phyloP scores from a whole-genome alignment of 2,329 filamentous ascomycete species.

The Rutstroemia sp. region DNA sequence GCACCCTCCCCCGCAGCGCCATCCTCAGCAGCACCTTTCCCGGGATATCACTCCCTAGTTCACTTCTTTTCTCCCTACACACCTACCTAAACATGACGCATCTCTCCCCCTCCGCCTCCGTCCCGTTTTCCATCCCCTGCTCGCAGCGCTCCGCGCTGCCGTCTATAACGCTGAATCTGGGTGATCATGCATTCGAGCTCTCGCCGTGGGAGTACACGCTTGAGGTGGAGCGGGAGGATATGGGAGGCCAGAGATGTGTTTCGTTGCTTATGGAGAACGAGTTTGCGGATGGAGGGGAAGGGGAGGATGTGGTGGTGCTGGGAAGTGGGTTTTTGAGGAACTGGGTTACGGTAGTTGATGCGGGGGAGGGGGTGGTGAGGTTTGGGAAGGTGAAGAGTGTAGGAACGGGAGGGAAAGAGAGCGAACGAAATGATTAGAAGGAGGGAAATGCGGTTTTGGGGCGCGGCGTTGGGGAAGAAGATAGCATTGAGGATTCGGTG shows the following conservation, averaged over 20 bases:
- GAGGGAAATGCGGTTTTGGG: neutral
- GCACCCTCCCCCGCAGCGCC: neutral
- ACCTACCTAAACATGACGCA: neutral
- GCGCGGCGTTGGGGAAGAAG: too few species aligned
- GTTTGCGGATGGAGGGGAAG: neutral
- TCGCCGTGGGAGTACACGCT: constrained; percentile 10
- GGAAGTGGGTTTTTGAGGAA: constrained; percentile 11
- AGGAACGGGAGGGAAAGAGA: neutral
- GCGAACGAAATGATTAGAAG: neutral
- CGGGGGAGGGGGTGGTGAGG: constrained; percentile 9
- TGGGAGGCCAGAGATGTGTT: constrained; percentile 9
- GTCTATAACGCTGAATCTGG: neutral
- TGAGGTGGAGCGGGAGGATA: constrained; percentile 5
- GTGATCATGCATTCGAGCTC: neutral
- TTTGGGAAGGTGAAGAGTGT: constrained; percentile 1
- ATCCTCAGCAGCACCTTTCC: neutral
- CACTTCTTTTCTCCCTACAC: neutral
- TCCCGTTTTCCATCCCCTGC: neutral
- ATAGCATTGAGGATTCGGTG: too few species aligned
- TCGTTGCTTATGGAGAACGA: constrained; percentile 9
- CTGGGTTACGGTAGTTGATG: constrained; percentile 11
- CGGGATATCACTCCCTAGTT: neutral
- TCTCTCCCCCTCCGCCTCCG: neutral
- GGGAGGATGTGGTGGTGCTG: constrained; percentile 4
- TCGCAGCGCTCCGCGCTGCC: neutral